Base-by-base conservation (phyloP, 148 eudicot species). In the Rhododendron vialii region DNA sequence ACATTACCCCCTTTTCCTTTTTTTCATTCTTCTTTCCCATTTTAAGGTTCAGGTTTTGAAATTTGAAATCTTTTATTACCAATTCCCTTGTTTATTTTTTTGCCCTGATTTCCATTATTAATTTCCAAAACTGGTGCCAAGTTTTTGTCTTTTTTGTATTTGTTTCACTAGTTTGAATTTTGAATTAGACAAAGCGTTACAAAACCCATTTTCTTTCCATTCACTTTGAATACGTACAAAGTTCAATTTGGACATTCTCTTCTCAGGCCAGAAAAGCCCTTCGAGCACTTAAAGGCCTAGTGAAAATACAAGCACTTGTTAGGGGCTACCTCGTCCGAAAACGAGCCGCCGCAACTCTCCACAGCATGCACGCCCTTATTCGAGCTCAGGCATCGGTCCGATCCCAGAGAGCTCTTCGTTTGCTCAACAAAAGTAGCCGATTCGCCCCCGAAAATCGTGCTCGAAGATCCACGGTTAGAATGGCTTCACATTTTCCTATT, bases 301-400 rank as follows among this genome's bases (percentile, higher is more conserved):
- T 96, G 69, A 96, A 95, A 83, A 73, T 96, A 77, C 99, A 96
- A 88, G 99, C 99, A 78, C 94, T 90, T 57, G 98, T 96, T 51
- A 83, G 99, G 82, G 99, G 99, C 47, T 96, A 86, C 79, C 93
- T 96, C 18, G 99, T 96, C 0, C 86, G 99, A 38, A 96, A 96
- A 81, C 91, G 92, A 86, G 95, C 99, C 1, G 89, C 95, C 20
- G 96, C 95, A 2, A 96, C 98, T 80, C 93, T 96, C 36, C 93
- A 91, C 11, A 88, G 99, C 84, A 96, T 96, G 99, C 98, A 95
- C 85, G 98, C 98, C 57, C 93, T 96, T 7, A 82, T 95, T 38
- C 85, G 99, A 84, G 99, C 98, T 53, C 99, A 96, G 84, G 92
- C 92, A 2, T 55, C 96, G 4, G 94, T 88, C 8, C 90, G 98